Evolutionary conservation across 78 protist genomes (phyloP).

Genomic region (Dictyostelium purpureum): DNA sequence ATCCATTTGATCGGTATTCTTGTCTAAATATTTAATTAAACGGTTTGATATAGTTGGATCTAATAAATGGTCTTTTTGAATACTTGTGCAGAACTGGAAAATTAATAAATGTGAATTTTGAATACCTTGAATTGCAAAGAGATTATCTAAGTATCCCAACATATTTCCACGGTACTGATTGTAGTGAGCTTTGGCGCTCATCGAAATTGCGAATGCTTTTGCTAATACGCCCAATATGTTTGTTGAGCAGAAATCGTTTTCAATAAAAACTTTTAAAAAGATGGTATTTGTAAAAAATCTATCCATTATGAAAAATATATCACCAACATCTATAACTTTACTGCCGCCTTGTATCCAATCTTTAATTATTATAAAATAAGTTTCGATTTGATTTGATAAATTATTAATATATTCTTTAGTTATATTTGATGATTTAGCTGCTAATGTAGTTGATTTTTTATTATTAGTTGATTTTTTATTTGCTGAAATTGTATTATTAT

Average conservation of each 20-base stretch:
- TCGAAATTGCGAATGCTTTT: background rate
- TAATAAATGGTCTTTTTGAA: background rate
- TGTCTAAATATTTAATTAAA: conserved; percentile 40
- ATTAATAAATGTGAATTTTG: conserved; percentile 20
- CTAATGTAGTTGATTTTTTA: background rate
- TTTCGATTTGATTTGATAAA: background rate
- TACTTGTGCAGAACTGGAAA: conserved; percentile 22
- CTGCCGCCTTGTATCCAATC: background rate
- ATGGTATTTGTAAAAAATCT: background rate
- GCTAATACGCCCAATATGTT: background rate
- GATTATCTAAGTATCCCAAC: background rate
- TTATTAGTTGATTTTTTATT: background rate
- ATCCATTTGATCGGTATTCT: conserved; percentile 2
- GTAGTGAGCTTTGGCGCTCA: no score
- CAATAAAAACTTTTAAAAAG: background rate
- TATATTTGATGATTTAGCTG: background rate
- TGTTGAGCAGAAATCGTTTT: background rate
- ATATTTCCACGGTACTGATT: background rate
- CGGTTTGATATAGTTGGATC: conserved; percentile 4
- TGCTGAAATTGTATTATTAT: background rate
- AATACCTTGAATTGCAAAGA: conserved; percentile 1
- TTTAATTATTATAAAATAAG: background rate
- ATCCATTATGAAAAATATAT: background rate
- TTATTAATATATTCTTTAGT: background rate
- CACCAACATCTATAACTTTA: background rate